phyloP scores from a whole-genome alignment of 1,284 basidiomycete genomes.

The Cryptococcus sp. region DNA sequence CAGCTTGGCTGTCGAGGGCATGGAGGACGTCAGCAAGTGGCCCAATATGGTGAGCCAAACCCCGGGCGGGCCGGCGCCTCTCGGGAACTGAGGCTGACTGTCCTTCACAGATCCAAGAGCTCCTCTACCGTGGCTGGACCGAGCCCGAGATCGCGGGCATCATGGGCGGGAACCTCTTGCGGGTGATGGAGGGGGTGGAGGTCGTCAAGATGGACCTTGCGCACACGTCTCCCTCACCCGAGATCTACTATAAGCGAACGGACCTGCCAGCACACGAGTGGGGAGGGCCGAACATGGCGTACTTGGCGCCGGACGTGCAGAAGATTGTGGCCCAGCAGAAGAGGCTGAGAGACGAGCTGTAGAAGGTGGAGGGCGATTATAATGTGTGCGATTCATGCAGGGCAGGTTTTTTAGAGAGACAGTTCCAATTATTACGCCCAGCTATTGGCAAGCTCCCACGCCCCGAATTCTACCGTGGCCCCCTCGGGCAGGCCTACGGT shows the following conservation, averaged over 20 bases:
- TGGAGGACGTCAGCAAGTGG: slow-evolving; percentile 63
- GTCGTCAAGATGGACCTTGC: slow-evolving; percentile 53
- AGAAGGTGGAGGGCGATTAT: neutral
- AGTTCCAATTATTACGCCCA: slow-evolving; percentile 7
- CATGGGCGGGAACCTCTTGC: slow-evolving; percentile 71
- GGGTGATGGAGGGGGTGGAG: slow-evolving; percentile 70
- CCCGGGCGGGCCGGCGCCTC: no score
- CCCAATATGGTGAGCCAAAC: slow-evolving; percentile 57
- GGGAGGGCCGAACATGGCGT: slow-evolving; percentile 11
- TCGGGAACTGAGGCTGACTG: neutral
- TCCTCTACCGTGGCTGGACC: slow-evolving; percentile 72
- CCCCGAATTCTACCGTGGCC: neutral
- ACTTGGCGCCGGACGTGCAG: slow-evolving; percentile 7
- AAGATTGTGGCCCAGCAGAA: slow-evolving; percentile 8
- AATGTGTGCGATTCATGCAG: no score
- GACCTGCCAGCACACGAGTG: slow-evolving; percentile 35
- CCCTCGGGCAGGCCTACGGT: slow-evolving; percentile 4
- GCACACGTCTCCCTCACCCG: slow-evolving; percentile 50
- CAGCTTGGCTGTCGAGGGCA: slow-evolving; percentile 50
- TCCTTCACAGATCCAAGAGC: slow-evolving; percentile 50
- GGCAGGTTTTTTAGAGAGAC: no score
- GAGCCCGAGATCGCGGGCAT: slow-evolving; percentile 69
- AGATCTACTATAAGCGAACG: slow-evolving; percentile 37
- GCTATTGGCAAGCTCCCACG: slow-evolving; percentile 9
- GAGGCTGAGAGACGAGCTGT: slow-evolving; percentile 7